Evolutionary conservation across 805 yeast genomes (phyloP).

Genomic region (Lachancea lanzarotensis): DNA sequence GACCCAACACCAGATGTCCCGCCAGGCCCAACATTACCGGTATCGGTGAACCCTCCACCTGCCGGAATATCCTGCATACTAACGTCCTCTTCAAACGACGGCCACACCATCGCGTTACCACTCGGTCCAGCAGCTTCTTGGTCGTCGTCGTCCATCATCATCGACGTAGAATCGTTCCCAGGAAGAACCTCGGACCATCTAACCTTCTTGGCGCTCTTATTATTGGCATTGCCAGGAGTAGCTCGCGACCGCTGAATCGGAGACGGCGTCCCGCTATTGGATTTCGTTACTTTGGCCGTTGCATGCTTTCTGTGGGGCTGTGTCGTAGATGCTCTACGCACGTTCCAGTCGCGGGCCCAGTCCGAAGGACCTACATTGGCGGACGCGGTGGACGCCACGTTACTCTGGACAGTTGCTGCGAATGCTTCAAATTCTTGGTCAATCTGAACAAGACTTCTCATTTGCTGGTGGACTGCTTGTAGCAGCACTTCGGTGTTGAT

Average conservation of each 20-base stretch:
- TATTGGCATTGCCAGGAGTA: not conserved
- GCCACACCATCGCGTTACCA: not conserved
- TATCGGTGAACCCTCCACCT: too few species aligned
- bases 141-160: conserved; percentile 9
- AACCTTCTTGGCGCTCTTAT: conserved; percentile 36
- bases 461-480: conserved; percentile 19
- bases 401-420: conserved; percentile 15
- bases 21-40: too few species aligned
- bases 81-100: conserved; percentile 6
- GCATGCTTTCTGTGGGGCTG: not conserved
- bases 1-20: too few species aligned
- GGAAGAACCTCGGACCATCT: conserved; percentile 36
- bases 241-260: conserved; percentile 5
- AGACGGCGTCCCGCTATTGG: conserved; percentile 9
- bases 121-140: not conserved
- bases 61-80: conserved; percentile 9
- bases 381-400: not conserved
- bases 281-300: conserved; percentile 11
- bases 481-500: not conserved
- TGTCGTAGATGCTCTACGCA: not conserved
- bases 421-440: conserved; percentile 35
- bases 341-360: conserved; percentile 6
- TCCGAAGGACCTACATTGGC: conserved; percentile 13
- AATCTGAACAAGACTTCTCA: conserved; percentile 29
- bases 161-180: conserved; percentile 7